These are phyloP conservation scores for Phytomonas serpens DNA, from an alignment of 208 protist genomes.

Conservation along the genomic window DNA sequence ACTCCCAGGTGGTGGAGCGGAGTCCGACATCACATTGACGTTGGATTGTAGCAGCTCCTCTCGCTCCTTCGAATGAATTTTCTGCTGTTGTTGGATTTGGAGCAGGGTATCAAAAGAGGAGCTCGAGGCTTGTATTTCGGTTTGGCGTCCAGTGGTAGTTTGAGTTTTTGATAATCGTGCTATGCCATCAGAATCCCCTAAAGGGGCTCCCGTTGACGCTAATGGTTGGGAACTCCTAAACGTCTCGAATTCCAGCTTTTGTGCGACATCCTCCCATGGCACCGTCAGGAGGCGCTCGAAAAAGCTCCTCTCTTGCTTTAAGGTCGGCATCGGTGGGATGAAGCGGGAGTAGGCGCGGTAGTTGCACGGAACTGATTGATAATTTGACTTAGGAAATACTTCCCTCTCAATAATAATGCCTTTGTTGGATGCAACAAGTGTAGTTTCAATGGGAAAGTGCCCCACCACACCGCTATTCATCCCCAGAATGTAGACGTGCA, in stretches of 20 bases:
- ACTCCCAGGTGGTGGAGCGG: constrained; percentile 18
- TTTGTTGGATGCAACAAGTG: constrained; percentile 25
- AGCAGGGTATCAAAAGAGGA: neutral
- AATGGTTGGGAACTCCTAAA: constrained; percentile 19
- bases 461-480: constrained; percentile 44
- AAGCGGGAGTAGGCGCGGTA: constrained; percentile 58
- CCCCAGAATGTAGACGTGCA: constrained; percentile 76
- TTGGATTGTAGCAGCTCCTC: constrained; percentile 20
- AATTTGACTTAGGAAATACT: constrained; percentile 26
- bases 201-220: constrained; percentile 8
- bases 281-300: constrained; percentile 78
- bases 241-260: constrained; percentile 63
- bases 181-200: neutral
- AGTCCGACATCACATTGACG: neutral
- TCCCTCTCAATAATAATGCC: constrained; percentile 29
- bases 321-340: constrained; percentile 49
- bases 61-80: constrained; percentile 19
- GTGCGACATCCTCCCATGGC: constrained; percentile 71
- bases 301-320: constrained; percentile 76
- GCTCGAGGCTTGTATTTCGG: neutral
- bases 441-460: constrained; percentile 45
- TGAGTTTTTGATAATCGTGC: neutral
- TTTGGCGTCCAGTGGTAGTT: neutral
- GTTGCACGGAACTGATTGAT: constrained; percentile 36
- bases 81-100: neutral